Evolutionary conservation across 352 stramenopile genomes (phyloP), one percentile per base, ranked within the genome.

Genomic region (Phytopythium litorale): DNA sequence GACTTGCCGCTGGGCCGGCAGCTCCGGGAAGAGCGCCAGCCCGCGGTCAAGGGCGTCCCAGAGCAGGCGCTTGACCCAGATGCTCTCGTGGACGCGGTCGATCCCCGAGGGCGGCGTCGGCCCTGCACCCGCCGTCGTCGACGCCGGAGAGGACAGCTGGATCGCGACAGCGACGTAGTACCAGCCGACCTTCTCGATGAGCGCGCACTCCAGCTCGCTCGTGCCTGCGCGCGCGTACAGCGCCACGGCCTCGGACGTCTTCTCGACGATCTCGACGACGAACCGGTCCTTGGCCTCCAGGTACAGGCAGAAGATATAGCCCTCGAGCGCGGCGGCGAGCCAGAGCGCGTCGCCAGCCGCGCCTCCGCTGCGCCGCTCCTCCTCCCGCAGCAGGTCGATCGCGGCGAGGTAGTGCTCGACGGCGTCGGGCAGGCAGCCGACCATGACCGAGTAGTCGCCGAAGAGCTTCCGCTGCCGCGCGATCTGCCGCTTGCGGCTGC

Each of bases 241-340:
- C 9, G 66, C 59, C 16, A 90, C 61, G 0, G 87, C 84, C 40
- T 96, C 87, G 0, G 84, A 92, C 0, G 80, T 72, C 61, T 91
- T 91, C 35, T 96, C 87, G 40, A 93, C 71, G 21, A 96, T 68
- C 63, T 93, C 85, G 25, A 89, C 68, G 16, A 75, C 67, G 23
- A 94, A 87, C 46, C 87, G 87, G 65, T 81, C 67, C 37, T 72
- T 65, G 4, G 59, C 63, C 38, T 88, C 71, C 21, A 71, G 65
- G 30, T 76, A 87, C 18, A 91, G 63, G 49, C 78, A 90, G 66
- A 73, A 90, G 4, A 78, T 68, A 49, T 86, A 89, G 8, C 79
- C 84, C 72, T 96, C 85, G n/a, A 96, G 58, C 3, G 84, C 81
- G 0, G 87, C 81, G 15, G 84, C 87, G 53, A 94, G 81, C 87